Conservation (phyloP, 139 green algal species). For the Volvox reticuliferus region DNA sequence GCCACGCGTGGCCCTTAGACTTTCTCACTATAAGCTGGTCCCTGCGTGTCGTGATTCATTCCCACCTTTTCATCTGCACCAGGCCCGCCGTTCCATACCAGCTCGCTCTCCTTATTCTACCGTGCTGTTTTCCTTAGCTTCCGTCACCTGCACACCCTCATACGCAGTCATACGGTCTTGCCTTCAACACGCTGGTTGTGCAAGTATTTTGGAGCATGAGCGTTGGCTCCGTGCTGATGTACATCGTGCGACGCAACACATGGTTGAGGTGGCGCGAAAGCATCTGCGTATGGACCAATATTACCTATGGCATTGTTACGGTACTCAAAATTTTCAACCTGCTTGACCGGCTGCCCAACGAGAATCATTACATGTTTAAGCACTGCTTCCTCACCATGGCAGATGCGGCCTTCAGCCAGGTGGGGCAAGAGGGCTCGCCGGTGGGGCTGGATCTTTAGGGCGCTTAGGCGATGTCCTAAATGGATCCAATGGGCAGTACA, state of each 20-base stretch:
- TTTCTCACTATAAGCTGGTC: background rate
- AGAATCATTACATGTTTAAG: constrained; percentile 34
- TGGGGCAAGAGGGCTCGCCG: background rate
- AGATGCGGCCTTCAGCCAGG: constrained; percentile 24
- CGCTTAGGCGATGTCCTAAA: background rate
- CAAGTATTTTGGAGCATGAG: constrained; percentile 15
- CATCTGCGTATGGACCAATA: constrained; percentile 8
- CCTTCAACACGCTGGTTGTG: constrained; percentile 3
- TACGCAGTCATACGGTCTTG: background rate
- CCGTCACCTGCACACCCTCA: background rate
- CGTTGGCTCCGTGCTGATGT: constrained; percentile 1
- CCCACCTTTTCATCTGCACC: background rate
- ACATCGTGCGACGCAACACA: background rate
- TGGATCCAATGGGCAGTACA: no score
- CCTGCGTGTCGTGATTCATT: background rate
- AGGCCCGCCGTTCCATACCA: background rate
- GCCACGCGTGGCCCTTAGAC: no score
- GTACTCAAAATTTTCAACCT: constrained; percentile 27
- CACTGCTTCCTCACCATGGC: constrained; percentile 44
- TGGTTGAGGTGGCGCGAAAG: background rate
- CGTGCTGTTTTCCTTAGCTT: background rate
- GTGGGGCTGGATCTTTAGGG: background rate
- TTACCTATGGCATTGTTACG: background rate
- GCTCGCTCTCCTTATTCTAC: background rate
- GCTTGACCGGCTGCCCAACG: background rate